Evolutionary conservation across 164 flowering plant species (phyloP), one percentile per base, ranked within the genome.

Genomic region (Magnolia kwangsiensis): DNA sequence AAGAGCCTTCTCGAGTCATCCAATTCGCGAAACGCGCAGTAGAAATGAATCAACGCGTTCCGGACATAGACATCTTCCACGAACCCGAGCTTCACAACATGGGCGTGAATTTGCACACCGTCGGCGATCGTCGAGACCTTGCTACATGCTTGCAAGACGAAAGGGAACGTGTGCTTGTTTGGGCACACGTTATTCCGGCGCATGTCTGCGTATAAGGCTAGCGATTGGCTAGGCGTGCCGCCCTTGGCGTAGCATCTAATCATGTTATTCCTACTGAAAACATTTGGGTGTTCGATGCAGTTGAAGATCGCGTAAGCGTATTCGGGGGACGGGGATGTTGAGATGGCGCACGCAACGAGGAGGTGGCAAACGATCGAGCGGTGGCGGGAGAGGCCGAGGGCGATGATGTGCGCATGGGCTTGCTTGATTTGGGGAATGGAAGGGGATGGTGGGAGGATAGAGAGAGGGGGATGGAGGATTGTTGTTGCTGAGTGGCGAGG

Each of bases 111-210:
- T 73, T 88, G 91, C 29, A 29, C 3, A 9, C 89, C 91, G 69
- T 78, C 85, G 3, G 4, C 19, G 8, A 82, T 23, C 7, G 78
- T 81, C 58, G 71, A 45, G 49, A 76, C 74, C 72, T 80, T 88
- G 37, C 81, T 76, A 74, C 91, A 88, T 20, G 85, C 89, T 69
- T 87, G 89, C 55, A 88, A 76, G 8, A 87, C 68, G 74, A 88
- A 88, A 7, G 89, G 85, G 71, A 80, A 85, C 20, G 88, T 88
- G 55, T 84, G 83, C 6, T 84, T 82, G 69, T 88, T 88, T 16
- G 86, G 85, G 10, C 27, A 69, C 24, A 59, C 13, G n/a, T 14
- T 21, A 24, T 74, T 8, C 4, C 20, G 59, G 51, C 71, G 51
- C 78, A 78, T 74, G 37, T 59, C 24, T 50, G 76, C 27, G 29